Conservation (phyloP, 1,139 yeast genomes). For the Pichia sp. region DNA sequence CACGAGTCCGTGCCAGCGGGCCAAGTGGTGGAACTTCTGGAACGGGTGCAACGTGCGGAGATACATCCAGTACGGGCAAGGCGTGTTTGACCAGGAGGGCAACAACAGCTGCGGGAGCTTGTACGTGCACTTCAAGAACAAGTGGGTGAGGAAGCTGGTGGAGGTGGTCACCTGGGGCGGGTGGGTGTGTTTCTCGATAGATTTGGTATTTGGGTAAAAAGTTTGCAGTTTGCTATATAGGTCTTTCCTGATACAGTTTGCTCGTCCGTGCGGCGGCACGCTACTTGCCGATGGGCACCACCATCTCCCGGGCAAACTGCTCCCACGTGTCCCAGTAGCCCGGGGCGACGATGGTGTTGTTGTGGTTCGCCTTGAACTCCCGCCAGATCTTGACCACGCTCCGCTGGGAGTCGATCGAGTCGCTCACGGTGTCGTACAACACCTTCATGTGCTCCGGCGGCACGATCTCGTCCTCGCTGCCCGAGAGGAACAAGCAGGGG, state of each 20-base stretch:
- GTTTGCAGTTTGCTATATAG: background rate
- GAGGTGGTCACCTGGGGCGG: slow-evolving; percentile 68
- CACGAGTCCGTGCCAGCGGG: slow-evolving; percentile 69
- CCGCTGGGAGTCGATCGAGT: slow-evolving; percentile 27
- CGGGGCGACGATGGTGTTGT: slow-evolving; percentile 71
- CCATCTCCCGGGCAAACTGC: slow-evolving; percentile 43
- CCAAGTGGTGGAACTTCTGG: slow-evolving; percentile 73
- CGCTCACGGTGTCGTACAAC: slow-evolving; percentile 49
- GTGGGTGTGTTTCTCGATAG: slow-evolving; percentile 57
- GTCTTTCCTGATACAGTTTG: background rate
- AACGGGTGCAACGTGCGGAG: slow-evolving; percentile 74
- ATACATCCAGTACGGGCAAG: slow-evolving; percentile 77
- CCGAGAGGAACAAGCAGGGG: slow-evolving; percentile 71
- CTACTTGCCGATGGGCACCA: slow-evolving; percentile 27
- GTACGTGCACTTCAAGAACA: slow-evolving; percentile 49
- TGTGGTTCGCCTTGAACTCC: slow-evolving; percentile 64
- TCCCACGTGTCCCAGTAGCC: slow-evolving; percentile 70
- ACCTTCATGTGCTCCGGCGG: slow-evolving; percentile 80
- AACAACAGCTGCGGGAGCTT: slow-evolving; percentile 56
- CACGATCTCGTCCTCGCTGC: slow-evolving; percentile 80
- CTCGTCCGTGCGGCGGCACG: too few relatives aligned
- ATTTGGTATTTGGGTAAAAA: slow-evolving; percentile 50
- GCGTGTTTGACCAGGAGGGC: slow-evolving; percentile 76
- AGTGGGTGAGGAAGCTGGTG: slow-evolving; percentile 38
- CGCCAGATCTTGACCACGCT: slow-evolving; percentile 40